A percentile compares a stretch with the other conserved stretches of the same genome.
phyloP scores from a whole-genome alignment of 1,139 yeast species.

The Saccharomyces uvarum region DNA sequence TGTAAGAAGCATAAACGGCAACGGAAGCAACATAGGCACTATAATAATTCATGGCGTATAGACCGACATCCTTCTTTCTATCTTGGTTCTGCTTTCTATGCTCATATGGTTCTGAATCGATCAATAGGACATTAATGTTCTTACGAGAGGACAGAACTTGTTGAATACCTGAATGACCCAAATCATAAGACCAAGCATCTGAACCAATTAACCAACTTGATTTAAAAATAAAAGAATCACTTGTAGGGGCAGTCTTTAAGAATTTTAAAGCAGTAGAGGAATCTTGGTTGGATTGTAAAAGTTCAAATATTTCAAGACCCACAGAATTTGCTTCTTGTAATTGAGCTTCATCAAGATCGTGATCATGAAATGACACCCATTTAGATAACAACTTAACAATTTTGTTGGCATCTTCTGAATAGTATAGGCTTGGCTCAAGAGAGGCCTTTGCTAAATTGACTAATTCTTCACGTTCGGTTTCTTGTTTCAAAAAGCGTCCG shows the following conservation, averaged over 20 bases:
- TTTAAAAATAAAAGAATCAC: conserved; percentile 41
- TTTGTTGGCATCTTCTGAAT: conserved; percentile 39
- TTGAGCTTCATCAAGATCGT: conserved; percentile 30
- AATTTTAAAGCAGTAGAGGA: conserved; percentile 36
- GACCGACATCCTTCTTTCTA: conserved; percentile 88
- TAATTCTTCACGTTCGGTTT: conserved; percentile 46
- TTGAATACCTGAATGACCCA: conserved; percentile 89
- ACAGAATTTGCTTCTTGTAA: conserved; percentile 30
- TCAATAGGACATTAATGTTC: conserved; percentile 75
- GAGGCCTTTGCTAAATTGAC: conserved; percentile 43
- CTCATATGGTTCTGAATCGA: conserved; percentile 82
- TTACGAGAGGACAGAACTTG: conserved; percentile 67
- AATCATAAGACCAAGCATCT: conserved; percentile 91
- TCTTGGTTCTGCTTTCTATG: conserved; percentile 22
- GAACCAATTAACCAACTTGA: conserved; percentile 87
- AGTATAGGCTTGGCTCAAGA: conserved; percentile 44
- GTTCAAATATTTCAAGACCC: conserved; percentile 34
- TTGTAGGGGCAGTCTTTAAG: conserved; percentile 42
- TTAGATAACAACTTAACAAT: conserved; percentile 55
- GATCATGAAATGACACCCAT: conserved; percentile 51
- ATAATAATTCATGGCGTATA: conserved; percentile 92
- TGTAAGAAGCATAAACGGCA: conserved; percentile 87
- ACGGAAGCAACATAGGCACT: conserved; percentile 89
- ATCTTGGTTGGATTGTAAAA: conserved; percentile 17
- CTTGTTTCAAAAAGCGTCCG: conserved; percentile 60